Evolutionary conservation across 2,329 filamentous ascomycete species (phyloP).

Genomic region (Ceratocystiopsis brevicomis): DNA sequence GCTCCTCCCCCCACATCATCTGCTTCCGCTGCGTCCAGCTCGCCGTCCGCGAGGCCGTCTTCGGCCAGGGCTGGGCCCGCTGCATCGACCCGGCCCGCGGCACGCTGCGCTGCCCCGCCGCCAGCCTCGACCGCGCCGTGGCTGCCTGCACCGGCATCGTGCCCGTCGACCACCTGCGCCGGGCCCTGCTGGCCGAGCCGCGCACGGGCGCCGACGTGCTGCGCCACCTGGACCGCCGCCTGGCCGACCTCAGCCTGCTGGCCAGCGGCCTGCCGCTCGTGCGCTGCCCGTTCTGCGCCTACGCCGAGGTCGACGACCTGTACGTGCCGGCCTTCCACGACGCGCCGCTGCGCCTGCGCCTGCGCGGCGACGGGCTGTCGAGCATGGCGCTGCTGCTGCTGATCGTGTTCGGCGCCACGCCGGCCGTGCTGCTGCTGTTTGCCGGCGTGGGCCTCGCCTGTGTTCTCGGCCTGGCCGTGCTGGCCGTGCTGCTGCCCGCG

Average conservation of each 20-base stretch:
- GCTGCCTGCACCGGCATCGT: slow-evolving; percentile 56
- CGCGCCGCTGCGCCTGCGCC: slow-evolving; percentile 35
- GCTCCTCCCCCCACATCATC: slow-evolving; percentile 41
- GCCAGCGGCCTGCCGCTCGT: slow-evolving; percentile 58
- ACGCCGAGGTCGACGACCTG: slow-evolving; percentile 70
- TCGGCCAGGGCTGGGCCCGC: slow-evolving; percentile 78
- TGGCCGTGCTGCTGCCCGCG: slow-evolving; percentile 9
- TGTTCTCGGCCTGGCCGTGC: slow-evolving; percentile 18
- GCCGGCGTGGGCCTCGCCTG: too few species aligned
- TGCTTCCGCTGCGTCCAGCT: slow-evolving; percentile 70
- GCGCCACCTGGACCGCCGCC: slow-evolving; percentile 56
- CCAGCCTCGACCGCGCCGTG: slow-evolving; percentile 29
- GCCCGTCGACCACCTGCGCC: slow-evolving; percentile 46
- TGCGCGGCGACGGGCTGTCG: slow-evolving; percentile 29
- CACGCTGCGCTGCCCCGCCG: slow-evolving; percentile 68
- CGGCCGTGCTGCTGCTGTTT: slow-evolving; percentile 32
- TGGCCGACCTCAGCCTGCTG: slow-evolving; percentile 57
- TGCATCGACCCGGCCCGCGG: slow-evolving; percentile 55
- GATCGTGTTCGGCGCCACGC: slow-evolving; percentile 33
- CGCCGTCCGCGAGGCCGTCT: slow-evolving; percentile 70
- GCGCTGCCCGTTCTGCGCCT: slow-evolving; percentile 77
- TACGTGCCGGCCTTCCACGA: slow-evolving; percentile 37
- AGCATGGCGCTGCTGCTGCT: slow-evolving; percentile 31
- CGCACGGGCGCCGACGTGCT: slow-evolving; percentile 49
- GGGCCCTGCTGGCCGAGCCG: slow-evolving; percentile 51